Conservation (phyloP, 2,329 filamentous ascomycete species). For the Ophiostoma pallidulum region DNA sequence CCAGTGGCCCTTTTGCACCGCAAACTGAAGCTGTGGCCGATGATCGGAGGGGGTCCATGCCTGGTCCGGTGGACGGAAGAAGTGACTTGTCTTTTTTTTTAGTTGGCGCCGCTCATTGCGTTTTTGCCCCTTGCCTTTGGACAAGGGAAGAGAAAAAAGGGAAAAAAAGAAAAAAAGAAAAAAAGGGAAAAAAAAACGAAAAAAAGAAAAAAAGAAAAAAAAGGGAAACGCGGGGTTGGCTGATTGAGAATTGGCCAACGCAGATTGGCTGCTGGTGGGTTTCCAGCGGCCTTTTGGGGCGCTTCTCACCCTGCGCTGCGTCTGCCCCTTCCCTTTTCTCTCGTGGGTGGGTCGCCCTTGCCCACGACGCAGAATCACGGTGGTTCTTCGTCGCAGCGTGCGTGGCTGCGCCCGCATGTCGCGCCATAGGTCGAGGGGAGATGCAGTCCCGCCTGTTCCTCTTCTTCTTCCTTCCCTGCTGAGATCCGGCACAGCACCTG, state of each 20-base stretch:
- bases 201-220: too few species aligned
- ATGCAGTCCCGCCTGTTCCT: neutral
- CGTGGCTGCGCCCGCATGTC: slow-evolving; percentile 1
- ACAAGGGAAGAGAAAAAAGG: slow-evolving; percentile 6
- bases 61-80: slow-evolving; percentile 13
- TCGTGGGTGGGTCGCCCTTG: neutral
- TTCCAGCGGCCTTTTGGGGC: neutral
- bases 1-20: too few species aligned
- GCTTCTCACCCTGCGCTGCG: too few species aligned
- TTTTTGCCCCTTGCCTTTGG: neutral
- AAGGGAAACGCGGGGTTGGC: slow-evolving; percentile 17
- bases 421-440: slow-evolving; percentile 1
- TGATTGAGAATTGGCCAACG: slow-evolving; percentile 13
- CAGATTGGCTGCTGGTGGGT: slow-evolving; percentile 13
- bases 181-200: too few species aligned
- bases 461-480: neutral
- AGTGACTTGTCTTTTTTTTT: neutral
- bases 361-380: too few species aligned
- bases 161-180: too few species aligned
- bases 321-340: neutral
- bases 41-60: slow-evolving; percentile 12
- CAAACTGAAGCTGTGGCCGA: slow-evolving; percentile 10
- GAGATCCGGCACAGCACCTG: too few species aligned
- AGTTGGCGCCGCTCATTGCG: neutral
- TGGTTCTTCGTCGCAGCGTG: too few species aligned